Evolutionary conservation across 2,329 filamentous ascomycete genomes (phyloP).

Genomic region (Claviceps maximensis): DNA sequence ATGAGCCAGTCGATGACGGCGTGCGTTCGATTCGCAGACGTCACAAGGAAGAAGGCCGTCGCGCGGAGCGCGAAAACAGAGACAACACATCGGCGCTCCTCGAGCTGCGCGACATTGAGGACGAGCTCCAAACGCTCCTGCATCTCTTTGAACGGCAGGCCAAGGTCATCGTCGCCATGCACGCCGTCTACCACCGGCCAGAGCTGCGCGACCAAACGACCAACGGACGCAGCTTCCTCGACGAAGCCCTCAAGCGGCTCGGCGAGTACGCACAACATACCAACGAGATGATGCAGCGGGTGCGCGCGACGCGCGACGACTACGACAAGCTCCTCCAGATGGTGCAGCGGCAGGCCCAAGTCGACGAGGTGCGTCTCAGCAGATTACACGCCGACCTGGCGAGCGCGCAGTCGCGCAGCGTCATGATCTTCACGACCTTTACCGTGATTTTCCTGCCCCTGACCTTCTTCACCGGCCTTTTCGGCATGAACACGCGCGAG

Average conservation of each 20-base stretch:
- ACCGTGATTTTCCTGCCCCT: slow-evolving; percentile 51
- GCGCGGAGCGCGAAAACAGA: slow-evolving; percentile 44
- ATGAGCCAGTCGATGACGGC: slow-evolving; percentile 28
- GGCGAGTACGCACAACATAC: slow-evolving; percentile 41
- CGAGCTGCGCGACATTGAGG: slow-evolving; percentile 50
- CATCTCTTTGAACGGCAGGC: slow-evolving; percentile 46
- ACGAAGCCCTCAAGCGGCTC: slow-evolving; percentile 37
- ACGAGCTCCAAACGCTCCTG: slow-evolving; percentile 44
- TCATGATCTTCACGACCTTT: slow-evolving; percentile 54
- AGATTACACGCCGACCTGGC: slow-evolving; percentile 50
- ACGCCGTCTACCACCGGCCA: slow-evolving; percentile 26
- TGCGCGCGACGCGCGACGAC: slow-evolving; percentile 43
- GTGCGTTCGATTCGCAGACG: slow-evolving; percentile 24
- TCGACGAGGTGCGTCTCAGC: slow-evolving; percentile 51
- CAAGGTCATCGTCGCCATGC: slow-evolving; percentile 34
- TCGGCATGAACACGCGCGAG: slow-evolving; percentile 51
- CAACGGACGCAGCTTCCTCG: slow-evolving; percentile 37
- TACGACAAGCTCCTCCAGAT: slow-evolving; percentile 55
- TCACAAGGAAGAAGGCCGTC: slow-evolving; percentile 26
- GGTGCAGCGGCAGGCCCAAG: slow-evolving; percentile 53
- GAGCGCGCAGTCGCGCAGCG: slow-evolving; percentile 45
- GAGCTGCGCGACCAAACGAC: slow-evolving; percentile 28
- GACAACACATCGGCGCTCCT: slow-evolving; percentile 49
- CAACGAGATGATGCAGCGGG: slow-evolving; percentile 44
- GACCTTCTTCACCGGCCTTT: slow-evolving; percentile 51